Percentiles rank a stretch among this genome's conserved stretches.
phyloP scores from a whole-genome alignment of 345 rosid species.

The Stellera chamaejasme region DNA sequence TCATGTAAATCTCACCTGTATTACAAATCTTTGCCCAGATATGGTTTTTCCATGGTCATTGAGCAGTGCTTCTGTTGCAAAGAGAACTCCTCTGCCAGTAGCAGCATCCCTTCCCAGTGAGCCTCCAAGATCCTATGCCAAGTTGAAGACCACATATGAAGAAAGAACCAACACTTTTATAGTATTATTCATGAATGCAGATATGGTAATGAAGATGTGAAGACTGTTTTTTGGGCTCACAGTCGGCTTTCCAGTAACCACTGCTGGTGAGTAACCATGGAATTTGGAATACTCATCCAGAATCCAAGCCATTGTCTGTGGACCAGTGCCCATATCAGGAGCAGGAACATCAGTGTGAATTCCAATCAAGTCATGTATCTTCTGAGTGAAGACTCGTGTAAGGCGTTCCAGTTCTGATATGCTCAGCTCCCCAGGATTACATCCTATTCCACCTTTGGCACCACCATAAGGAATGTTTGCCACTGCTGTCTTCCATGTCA shows the following conservation, averaged over 20 bases:
- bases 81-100: conserved; percentile 92
- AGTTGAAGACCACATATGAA: neutral
- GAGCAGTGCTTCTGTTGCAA: conserved; percentile 89
- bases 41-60: conserved; percentile 71
- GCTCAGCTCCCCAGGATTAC: conserved; percentile 61
- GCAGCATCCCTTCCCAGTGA: conserved; percentile 98
- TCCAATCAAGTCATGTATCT: conserved; percentile 88
- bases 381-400: conserved; percentile 91
- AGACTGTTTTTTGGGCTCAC: conserved; percentile 32
- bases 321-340: conserved; percentile 97
- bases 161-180: neutral
- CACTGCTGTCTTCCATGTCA: conserved; percentile 99
- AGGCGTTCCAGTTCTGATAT: conserved; percentile 75
- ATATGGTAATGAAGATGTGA: neutral
- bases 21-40: conserved; percentile 67
- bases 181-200: neutral
- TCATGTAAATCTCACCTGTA: conserved; percentile 45
- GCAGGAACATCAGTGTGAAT: conserved; percentile 94
- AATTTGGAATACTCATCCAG: conserved; percentile 96
- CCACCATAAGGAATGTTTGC: conserved; percentile 97
- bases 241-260: conserved; percentile 84
- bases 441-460: conserved; percentile 98
- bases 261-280: conserved; percentile 91
- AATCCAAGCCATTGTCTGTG: conserved; percentile 99
- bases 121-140: conserved; percentile 82